A percentile compares a stretch with the other conserved stretches of the same genome.
These are phyloP conservation scores for Blechomonas ayalai DNA, from an alignment of 208 protist species.

Conservation along the genomic window DNA sequence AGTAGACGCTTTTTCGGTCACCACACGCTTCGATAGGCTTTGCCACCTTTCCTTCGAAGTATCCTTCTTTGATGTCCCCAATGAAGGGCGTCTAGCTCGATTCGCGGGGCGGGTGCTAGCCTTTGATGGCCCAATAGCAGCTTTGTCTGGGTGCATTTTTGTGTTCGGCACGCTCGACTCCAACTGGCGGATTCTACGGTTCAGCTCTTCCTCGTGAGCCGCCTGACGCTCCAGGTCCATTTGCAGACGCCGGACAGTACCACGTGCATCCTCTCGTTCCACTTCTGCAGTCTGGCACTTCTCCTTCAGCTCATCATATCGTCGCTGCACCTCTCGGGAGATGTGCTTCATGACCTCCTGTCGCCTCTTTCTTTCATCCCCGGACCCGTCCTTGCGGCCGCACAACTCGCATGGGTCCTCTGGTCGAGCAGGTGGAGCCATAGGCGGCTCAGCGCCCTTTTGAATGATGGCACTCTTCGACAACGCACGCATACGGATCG, in stretches of 20 bases:
- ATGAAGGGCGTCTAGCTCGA: no score
- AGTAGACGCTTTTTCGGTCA: no score
- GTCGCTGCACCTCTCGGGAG: slow-evolving; percentile 58
- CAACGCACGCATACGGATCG: slow-evolving; percentile 57
- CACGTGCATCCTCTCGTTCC: slow-evolving; percentile 52
- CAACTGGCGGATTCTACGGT: slow-evolving; percentile 4
- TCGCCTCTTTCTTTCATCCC: slow-evolving; percentile 38
- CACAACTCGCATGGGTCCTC: slow-evolving; percentile 68
- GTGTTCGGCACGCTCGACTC: background rate
- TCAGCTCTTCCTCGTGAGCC: slow-evolving; percentile 19
- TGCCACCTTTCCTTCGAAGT: no score
- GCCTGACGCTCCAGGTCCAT: slow-evolving; percentile 30
- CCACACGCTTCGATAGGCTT: no score
- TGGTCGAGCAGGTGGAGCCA: slow-evolving; percentile 55
- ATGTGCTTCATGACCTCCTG: slow-evolving; percentile 58
- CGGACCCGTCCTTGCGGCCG: slow-evolving; percentile 43
- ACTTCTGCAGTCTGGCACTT: slow-evolving; percentile 64
- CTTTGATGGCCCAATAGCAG: no score
- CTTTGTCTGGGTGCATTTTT: no score
- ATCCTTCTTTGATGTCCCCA: no score
- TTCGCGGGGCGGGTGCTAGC: no score
- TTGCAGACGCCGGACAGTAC: slow-evolving; percentile 33
- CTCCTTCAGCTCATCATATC: slow-evolving; percentile 55
- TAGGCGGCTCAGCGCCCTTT: slow-evolving; percentile 40
- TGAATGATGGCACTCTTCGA: slow-evolving; percentile 45